Evolutionary conservation across 768 basidiomycete species (phyloP), one percentile per base, ranked within the genome.

Genomic region (Tricholoma sp.): DNA sequence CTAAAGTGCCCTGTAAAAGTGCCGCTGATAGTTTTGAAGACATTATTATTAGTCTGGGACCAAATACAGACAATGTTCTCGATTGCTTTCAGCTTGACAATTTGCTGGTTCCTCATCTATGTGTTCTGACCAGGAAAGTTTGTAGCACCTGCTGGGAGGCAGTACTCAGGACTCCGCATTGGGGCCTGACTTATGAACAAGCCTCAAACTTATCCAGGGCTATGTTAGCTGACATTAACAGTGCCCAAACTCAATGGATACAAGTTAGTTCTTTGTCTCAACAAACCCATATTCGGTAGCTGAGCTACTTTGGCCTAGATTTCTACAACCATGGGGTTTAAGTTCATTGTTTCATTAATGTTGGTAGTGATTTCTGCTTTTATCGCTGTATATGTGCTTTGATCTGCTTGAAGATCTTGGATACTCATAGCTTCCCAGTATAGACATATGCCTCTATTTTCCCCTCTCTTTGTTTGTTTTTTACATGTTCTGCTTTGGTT

Each of bases 1-100:
- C 24, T 27, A 27, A 27, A 27, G 3, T 5, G 24, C 24, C 24
- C 24, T 5, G 24, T 5, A 34, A 34, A 37, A 47, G 43, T 12
- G 14, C 39, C n/a, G 14, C 43, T 29, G 57, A 54, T 55, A 34
- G 46, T 16, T 50, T 43, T 27, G 12, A 41, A 18, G 53, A 35
- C 21, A 21, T 45, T 14, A 59, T 59, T 29, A 41, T 59, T 47
- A 39, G 34, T 41, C 54, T 59, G 34, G 47, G 53, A 5, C 46
- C 52, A 19, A 39, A 39, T 16, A 59, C 47, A 5, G 58, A 59
- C 41, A 46, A 19, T n/a, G 14, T 59, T 16, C 27, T 55, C 10
- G 12, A 47, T 47, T 22, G 6, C 4, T 47, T 47, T 27, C 22
- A 47, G 46, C 46, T 47, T 24, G 22, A 27, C 14, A 8, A 47